phyloP scores from a whole-genome alignment of 805 yeast species.

The Starmerella tilneyi region DNA sequence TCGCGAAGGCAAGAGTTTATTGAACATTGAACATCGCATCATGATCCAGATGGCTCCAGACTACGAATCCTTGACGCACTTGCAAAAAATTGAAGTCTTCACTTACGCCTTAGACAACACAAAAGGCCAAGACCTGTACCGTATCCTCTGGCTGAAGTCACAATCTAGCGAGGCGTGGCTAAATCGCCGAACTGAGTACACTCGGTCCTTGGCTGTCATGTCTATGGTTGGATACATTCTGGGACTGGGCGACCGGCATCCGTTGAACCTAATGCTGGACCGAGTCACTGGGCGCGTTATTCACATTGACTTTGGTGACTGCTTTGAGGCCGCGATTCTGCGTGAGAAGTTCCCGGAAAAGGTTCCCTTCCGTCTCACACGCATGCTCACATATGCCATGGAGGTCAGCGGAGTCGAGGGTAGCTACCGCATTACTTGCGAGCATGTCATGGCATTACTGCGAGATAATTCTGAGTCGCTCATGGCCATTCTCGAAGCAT shows the following conservation, averaged over 20 bases:
- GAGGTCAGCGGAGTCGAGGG: conserved; percentile 99
- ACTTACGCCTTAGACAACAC: conserved; percentile 92
- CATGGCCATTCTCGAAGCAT: conserved; percentile 96
- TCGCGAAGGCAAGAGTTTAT: conserved; percentile 78
- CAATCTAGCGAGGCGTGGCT: conserved; percentile 96
- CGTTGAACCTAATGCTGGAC: conserved; percentile 91
- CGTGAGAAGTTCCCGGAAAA: conserved; percentile 97
- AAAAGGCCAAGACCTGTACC: conserved; percentile 89
- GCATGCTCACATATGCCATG: conserved; percentile 97
- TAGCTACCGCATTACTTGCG: conserved; percentile 89
- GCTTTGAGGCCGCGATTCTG: conserved; percentile 95
- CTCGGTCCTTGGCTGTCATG: conserved; percentile 94
- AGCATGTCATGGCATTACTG: conserved; percentile 89
- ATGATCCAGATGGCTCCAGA: conserved; percentile 98
- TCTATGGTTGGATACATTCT: conserved; percentile 96
- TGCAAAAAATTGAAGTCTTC: conserved; percentile 93
- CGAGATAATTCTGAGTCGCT: conserved; percentile 90
- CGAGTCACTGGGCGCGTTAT: conserved; percentile 89
- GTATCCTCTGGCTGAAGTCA: conserved; percentile 92
- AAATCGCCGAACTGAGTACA: conserved; percentile 91
- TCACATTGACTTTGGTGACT: conserved; percentile 97
- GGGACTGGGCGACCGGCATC: conserved; percentile 96
- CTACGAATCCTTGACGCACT: conserved; percentile 74
- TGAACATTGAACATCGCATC: conserved; percentile 88
- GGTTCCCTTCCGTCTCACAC: conserved; percentile 90